Base-by-base conservation (phyloP, 768 basidiomycete species). In the Suillus alpinus region DNA sequence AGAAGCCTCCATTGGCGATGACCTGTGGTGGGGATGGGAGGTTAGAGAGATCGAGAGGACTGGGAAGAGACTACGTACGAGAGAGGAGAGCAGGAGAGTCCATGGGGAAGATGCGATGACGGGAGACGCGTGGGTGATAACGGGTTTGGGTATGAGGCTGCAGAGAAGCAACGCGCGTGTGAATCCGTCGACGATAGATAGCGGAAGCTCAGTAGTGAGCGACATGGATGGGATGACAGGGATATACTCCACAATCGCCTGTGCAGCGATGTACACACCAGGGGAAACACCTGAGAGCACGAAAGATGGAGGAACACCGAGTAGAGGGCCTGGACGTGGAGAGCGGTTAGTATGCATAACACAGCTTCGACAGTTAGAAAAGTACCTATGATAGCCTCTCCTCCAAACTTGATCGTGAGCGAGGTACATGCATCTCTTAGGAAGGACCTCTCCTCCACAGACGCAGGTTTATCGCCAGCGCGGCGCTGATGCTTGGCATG, bases 161-260 rank as follows among this genome's bases (percentile, higher is more conserved):
- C 92, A 94, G 1, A 95, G 77, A 31, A 96, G 82, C 63, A 87
- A 81, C 4, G 92, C 85, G 73, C 93, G 89, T 44, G 87, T 85
- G 63, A 94, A 82, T 10, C 86, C 92, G 69, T 96, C 94, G 6
- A 94, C 65, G 47, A 93, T 59, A 1, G 92, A 78, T 12, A 94
- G 73, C 1, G 89, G 89, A 12, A 94, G 76, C 69, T 96, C 94
- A 36, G 80, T 79, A 62, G 78, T 68, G 56, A 85, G 76, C 4
- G 81, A 78, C 43, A 84, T 76, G 0, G 70, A 69, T 51, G 84
- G 89, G 3, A 83, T 80, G 32, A 66, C 60, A 1, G 92, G 92
- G 6, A 93, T 71, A 39, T 76, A 69, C 29, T 87, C 82, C 29
- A 90, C 81, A 51, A 88, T 66, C 13, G 83, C 83, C 72, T 92